phyloP scores from a whole-genome alignment of 495 filamentous ascomycete species.

The Penicillium macrosclerotiorum region DNA sequence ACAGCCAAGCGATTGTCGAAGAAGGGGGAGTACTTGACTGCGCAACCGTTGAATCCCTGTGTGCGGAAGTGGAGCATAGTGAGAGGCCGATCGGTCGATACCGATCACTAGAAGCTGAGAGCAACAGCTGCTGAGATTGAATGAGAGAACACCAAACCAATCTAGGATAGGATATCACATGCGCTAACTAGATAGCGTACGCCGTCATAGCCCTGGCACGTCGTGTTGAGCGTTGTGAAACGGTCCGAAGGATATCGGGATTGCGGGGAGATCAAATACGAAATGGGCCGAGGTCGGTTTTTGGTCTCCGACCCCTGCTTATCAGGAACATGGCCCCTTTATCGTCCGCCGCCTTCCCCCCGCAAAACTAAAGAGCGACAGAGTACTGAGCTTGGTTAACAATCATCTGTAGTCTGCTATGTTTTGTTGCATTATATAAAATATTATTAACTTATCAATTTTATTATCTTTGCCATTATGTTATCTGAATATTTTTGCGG shows the following conservation, averaged over 20 bases:
- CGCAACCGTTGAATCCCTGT: constrained; percentile 88
- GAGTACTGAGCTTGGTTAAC: too few species aligned
- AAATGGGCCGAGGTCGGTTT: constrained; percentile 18
- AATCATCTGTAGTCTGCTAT: too few species aligned
- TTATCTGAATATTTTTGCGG: too few species aligned
- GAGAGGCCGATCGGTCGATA: constrained; percentile 10
- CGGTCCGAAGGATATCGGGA: constrained; percentile 6
- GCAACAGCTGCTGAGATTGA: not conserved
- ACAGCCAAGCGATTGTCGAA: constrained; percentile 92
- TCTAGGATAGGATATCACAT: constrained; percentile 14
- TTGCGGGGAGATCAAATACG: constrained; percentile 23
- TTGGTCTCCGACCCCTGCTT: not conserved
- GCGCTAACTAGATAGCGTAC: not conserved
- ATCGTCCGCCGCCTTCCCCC: constrained; percentile 1
- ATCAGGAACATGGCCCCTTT: constrained; percentile 1
- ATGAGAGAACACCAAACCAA: not conserved
- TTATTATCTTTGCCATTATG: too few species aligned
- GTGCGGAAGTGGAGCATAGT: constrained; percentile 91
- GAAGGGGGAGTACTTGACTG: constrained; percentile 96
- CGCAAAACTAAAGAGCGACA: constrained; percentile 3
- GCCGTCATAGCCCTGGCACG: constrained; percentile 1
- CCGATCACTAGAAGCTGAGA: constrained; percentile 4
- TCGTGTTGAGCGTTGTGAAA: constrained; percentile 2
- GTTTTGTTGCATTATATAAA: too few species aligned
- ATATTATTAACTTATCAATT: too few species aligned